Evolutionary conservation across 2,329 filamentous ascomycete species (phyloP).

Genomic region (Chaetoscypha palmicola): DNA sequence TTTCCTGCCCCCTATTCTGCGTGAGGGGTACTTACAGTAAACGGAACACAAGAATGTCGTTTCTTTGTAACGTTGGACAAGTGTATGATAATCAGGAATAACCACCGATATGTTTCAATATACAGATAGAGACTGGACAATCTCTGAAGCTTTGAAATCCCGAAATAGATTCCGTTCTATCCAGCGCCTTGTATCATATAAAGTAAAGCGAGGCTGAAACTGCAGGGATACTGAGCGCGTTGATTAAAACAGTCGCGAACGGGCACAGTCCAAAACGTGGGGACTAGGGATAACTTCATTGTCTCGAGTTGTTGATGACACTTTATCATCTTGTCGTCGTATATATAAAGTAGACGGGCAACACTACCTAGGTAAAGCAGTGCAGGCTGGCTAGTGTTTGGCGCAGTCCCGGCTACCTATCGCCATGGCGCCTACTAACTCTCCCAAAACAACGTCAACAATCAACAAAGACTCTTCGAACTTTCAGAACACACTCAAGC

Average conservation of each 20-base stretch:
- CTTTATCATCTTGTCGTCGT: neutral
- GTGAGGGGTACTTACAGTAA: no score
- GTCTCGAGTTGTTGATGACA: neutral
- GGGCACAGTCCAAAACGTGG: slow-evolving; percentile 3
- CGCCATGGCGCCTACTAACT: neutral
- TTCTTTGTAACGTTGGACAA: no score
- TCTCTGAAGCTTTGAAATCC: no score
- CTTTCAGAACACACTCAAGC: slow-evolving; percentile 34
- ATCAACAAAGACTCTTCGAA: slow-evolving; percentile 12
- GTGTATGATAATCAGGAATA: no score
- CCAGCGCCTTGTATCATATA: no score
- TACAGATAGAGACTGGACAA: no score
- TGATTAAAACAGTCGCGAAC: slow-evolving; percentile 1
- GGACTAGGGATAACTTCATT: slow-evolving; percentile 1
- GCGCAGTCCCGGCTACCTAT: neutral
- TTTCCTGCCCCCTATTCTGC: neutral
- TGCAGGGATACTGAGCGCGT: slow-evolving; percentile 5
- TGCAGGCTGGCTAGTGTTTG: neutral
- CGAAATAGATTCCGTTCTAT: no score
- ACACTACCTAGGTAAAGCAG: neutral
- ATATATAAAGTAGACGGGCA: neutral
- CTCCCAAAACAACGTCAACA: slow-evolving; percentile 12
- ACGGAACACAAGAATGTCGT: no score
- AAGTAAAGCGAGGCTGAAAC: slow-evolving; percentile 4
- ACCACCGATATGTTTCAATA: no score